Evolutionary conservation across 1,139 yeast genomes (phyloP), one percentile per base, ranked within the genome.

Genomic region (Eremothecium cymbalariae): DNA sequence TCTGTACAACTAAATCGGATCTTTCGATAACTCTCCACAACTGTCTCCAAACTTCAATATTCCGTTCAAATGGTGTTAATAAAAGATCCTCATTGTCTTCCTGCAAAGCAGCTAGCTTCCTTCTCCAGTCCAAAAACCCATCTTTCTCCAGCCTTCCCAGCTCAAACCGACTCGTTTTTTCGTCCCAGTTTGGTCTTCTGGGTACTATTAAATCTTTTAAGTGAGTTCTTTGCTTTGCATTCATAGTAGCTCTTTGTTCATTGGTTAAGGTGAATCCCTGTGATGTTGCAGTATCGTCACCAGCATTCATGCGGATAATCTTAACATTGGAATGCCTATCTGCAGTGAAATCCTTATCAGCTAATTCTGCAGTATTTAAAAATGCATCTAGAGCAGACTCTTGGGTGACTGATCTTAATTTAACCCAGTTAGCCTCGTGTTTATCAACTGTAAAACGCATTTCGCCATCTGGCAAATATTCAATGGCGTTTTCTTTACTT

Each of bases 21-120:
- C 98, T 73, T 59, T 93, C 99, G 12, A 88, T 85, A 34, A 93
- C 99, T 63, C 99, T 72, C 99, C 99, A 93, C 47, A 93, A 66
- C 62, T 93, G 99, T 57, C 93, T 77, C 99, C 99, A 93, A 41
- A 93, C 97, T 65, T 90, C 96, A 47, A 93, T 68, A 57, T 93
- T 93, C 62, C 98, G 74, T 64, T 93, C 99, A 56, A 90, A 93
- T 2, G 99, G 99, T 0, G 99, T 93, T 58, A 93, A 69, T 43
- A 88, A 65, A 49, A 93, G 66, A 56, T 90, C 95, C 27, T 69
- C 63, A 36, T 64, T 58, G 45, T 73, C 74, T 55, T 90, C 95
- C 42, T 93, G 93, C 40, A 93, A 67, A 29, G 70, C 62, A 0
- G 98, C 98, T 43, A 93, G 68, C 30, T 77, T 77, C 54, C 97